phyloP scores from a whole-genome alignment of 192 early-diverging fungal genomes.

The Linnemannia hyalina region DNA sequence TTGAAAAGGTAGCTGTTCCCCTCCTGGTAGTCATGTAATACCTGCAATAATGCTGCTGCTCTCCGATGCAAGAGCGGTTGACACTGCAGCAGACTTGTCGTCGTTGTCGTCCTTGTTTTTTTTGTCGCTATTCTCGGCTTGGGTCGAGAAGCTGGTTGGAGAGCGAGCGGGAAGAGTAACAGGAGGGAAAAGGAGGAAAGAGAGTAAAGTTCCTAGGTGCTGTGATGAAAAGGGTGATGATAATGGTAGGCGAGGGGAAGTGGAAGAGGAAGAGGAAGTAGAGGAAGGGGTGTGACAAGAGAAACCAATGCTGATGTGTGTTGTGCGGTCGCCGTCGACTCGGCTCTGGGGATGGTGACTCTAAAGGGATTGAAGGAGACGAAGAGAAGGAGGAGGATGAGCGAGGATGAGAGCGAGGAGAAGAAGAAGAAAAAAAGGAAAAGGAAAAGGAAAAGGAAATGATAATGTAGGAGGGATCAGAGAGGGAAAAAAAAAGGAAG shows the following conservation, averaged over 20 bases:
- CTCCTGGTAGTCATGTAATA: neutral
- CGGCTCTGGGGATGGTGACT: conserved; percentile 8
- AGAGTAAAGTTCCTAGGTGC: neutral
- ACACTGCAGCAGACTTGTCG: neutral
- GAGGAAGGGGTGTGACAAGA: neutral
- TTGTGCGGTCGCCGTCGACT: conserved; percentile 1
- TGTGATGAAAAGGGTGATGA: neutral
- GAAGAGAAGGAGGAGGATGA: neutral
- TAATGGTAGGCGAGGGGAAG: neutral
- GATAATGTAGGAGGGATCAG: neutral
- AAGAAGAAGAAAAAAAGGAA: neutral
- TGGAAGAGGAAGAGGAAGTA: neutral
- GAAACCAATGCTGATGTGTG: neutral
- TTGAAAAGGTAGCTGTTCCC: neutral
- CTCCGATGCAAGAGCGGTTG: conserved; percentile 1
- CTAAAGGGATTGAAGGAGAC: neutral
- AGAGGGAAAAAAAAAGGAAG: neutral
- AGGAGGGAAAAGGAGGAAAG: neutral
- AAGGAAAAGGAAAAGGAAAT: neutral
- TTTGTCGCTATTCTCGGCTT: neutral
- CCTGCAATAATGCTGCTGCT: conserved; percentile 4
- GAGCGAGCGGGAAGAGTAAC: neutral
- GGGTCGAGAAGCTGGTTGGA: neutral
- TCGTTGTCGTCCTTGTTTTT: no score
- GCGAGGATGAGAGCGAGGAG: neutral